A percentile compares a stretch with the other conserved stretches of the same genome.
These are phyloP conservation scores for Candida albicans DNA, from an alignment of 1,139 yeast genomes.

Conservation along the genomic window DNA sequence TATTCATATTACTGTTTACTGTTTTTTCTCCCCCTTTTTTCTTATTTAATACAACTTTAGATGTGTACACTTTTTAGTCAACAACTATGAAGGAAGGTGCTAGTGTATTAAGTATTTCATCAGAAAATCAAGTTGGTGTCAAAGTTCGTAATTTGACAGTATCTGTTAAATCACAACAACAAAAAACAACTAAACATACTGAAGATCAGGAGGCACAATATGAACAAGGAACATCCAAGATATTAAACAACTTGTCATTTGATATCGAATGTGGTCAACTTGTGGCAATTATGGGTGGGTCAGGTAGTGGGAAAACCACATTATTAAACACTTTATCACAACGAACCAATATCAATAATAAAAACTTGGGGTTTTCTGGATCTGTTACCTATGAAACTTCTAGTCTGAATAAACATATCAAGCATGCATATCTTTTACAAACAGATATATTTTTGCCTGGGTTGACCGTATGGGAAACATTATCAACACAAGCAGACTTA, in stretches of 20 bases:
- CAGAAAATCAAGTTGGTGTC: constrained; percentile 27
- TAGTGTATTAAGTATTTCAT: constrained; percentile 21
- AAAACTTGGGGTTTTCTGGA: constrained; percentile 34
- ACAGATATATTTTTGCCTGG: constrained; percentile 73
- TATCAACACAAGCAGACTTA: constrained; percentile 68
- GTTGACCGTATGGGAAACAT: constrained; percentile 69
- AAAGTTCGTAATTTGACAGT: constrained; percentile 33
- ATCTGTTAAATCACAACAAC: constrained; percentile 20
- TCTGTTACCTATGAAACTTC: constrained; percentile 20
- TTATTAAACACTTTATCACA: constrained; percentile 70
- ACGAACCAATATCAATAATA: constrained; percentile 43
- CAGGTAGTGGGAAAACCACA: constrained; percentile 88
- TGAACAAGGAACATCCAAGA: constrained; percentile 14
- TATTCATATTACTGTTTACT: too few relatives aligned
- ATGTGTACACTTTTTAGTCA: too few relatives aligned
- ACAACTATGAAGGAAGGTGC: constrained; percentile 6
- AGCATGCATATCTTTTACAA: constrained; percentile 73
- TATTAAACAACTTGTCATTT: constrained; percentile 50
- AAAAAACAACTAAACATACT: constrained; percentile 8
- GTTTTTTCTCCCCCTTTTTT: too few relatives aligned
- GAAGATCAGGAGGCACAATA: neutral
- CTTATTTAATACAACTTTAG: too few relatives aligned
- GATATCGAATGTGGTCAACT: constrained; percentile 53
- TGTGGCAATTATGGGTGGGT: constrained; percentile 79
- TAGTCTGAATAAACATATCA: constrained; percentile 20